Conservation (phyloP, 768 basidiomycete genomes). For the Tulasnella calospora region DNA sequence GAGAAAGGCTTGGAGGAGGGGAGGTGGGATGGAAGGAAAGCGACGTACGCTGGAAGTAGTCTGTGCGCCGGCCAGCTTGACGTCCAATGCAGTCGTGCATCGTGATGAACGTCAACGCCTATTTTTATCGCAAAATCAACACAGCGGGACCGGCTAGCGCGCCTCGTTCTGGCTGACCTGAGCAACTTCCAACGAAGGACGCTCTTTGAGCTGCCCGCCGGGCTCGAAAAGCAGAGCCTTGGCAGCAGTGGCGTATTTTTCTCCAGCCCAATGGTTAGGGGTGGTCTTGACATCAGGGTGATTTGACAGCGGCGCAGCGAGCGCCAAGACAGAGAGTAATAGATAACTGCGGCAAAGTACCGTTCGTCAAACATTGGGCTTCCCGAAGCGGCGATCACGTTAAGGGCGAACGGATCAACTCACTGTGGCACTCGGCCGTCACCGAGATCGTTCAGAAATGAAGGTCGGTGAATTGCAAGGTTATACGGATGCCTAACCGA, state of each 20-base stretch:
- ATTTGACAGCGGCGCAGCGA: conserved; percentile 71
- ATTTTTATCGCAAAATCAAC: not conserved
- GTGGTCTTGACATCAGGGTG: conserved; percentile 56
- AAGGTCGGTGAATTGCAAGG: conserved; percentile 71
- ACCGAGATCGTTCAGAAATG: conserved; percentile 62
- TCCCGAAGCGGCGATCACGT: conserved; percentile 32
- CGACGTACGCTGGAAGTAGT: conserved; percentile 16
- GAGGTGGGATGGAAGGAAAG: not conserved
- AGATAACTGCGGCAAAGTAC: conserved; percentile 36
- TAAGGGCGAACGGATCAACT: conserved; percentile 8
- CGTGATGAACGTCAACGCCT: conserved; percentile 15
- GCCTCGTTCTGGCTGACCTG: not conserved
- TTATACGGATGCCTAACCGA: conserved; percentile 72
- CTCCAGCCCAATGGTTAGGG: conserved; percentile 33
- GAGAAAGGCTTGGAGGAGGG: not conserved
- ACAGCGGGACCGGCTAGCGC: not conserved
- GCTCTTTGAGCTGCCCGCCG: conserved; percentile 53
- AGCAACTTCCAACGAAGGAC: conserved; percentile 8
- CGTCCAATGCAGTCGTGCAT: conserved; percentile 26
- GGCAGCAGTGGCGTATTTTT: conserved; percentile 53
- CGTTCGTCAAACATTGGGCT: not conserved
- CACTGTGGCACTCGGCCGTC: conserved; percentile 60
- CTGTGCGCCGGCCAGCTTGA: conserved; percentile 12
- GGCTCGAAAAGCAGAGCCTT: conserved; percentile 66
- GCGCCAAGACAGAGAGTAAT: conserved; percentile 67